Conservation (phyloP, 257 asterid genomes). For the Nicotiana otophora region DNA sequence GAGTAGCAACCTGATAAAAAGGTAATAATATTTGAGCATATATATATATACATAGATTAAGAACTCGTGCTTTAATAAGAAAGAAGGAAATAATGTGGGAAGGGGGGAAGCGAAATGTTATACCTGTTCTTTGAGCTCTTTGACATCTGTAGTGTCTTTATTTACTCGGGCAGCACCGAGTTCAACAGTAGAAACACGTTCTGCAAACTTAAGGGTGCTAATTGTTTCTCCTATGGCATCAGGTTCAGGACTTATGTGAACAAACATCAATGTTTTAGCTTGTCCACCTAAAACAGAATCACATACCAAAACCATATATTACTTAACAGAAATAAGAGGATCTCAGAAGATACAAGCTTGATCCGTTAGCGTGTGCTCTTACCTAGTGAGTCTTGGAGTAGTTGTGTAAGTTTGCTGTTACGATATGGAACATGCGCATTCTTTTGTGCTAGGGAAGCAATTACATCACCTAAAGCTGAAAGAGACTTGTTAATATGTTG, state of each 20-base stretch:
- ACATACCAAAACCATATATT: slow-evolving; percentile 8
- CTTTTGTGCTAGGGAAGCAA: slow-evolving; percentile 88
- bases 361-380: slow-evolving; percentile 21
- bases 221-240: slow-evolving; percentile 92
- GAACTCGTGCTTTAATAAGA: background rate
- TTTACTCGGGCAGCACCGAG: slow-evolving; percentile 97
- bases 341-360: background rate
- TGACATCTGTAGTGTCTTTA: slow-evolving; percentile 71
- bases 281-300: slow-evolving; percentile 63
- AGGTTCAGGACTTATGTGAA: slow-evolving; percentile 90
- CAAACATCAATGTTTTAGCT: slow-evolving; percentile 97
- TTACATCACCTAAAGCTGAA: slow-evolving; percentile 97
- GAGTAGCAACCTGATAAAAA: slow-evolving; percentile 55
- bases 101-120: background rate
- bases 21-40: background rate
- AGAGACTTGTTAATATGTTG: slow-evolving; percentile 92
- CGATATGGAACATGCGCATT: slow-evolving; percentile 83
- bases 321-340: background rate
- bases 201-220: slow-evolving; percentile 95
- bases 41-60: background rate
- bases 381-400: slow-evolving; percentile 99
- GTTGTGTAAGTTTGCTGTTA: slow-evolving; percentile 94
- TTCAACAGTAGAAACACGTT: slow-evolving; percentile 95
- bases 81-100: background rate
- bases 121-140: slow-evolving; percentile 95